Evolutionary conservation across 331 rosid species (phyloP), one percentile per base, ranked within the genome.

Genomic region (Pyrus hybrid): DNA sequence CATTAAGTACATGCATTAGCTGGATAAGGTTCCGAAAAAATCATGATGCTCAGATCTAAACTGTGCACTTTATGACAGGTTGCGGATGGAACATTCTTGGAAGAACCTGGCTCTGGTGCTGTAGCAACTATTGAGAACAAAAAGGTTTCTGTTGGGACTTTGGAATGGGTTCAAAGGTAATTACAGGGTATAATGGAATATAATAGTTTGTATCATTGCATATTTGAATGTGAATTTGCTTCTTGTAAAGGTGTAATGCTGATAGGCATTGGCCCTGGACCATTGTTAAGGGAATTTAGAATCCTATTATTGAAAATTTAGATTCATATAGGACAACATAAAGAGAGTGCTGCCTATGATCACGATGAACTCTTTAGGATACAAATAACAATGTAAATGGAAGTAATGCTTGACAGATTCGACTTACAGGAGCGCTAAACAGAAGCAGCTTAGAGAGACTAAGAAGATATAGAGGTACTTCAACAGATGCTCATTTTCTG

Each of bases 51-150:
- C 25, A 23, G 45, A 28, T 57, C 1, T 30, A 47, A 21, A 9
- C 22, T 5, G 14, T n/a, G 13, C 3, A 6, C 45, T 67, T 75
- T 75, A 30, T 70, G 79, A 29, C 85, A 94, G 97, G 95, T 81
- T 51, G 86, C 67, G 45, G 95, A 94, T 78, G 98, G 97, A 85
- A 87, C 98, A 58, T 94, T 86, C 80, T 72, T 88, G 51, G 98
- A 94, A 85, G 97, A 94, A 83, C 97, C 98, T 81, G 97, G 98
- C 20, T 94, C 97, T 76, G 97, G 98, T 74, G 96, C 93, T 21
- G 92, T 90, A 49, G 98, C 97, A 75, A 85, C 81, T 7, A 60
- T 94, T 84, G 89, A 80, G 71, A 80, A 84, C 70, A 88, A 82
- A 85, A 85, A 73, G 85, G 88, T 94, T 81, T 94, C 96, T 54